Base-by-base conservation (phyloP, 305 asterid species). In the Fraxinus albicans region DNA sequence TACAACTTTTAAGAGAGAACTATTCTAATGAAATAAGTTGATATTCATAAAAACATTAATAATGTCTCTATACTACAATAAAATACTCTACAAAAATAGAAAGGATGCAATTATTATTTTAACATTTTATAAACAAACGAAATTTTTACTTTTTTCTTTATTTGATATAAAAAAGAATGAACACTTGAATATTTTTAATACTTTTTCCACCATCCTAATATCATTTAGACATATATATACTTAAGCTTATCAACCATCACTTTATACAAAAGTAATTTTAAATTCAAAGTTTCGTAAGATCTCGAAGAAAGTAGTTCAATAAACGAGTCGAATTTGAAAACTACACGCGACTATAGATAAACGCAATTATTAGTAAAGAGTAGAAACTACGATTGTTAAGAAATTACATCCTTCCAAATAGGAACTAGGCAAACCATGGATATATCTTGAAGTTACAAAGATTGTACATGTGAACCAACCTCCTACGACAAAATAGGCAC, bases 381-480 rank as follows among this genome's bases (percentile, higher is more conserved):
- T 72, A 27, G 19, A 72, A 72, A 72, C 3, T 72, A 25, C 21
- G 19, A 8, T 7, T 8, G 47, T 72, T 72, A 15, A 72, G 40
- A 72, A 72, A 72, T 15, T 33, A 29, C 35, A 33, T 6, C 44
- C 25, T 72, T 72, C 47, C 27, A 72, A 72, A 29, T 25, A 70
- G 21, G 7, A 70, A 70, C 6, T 70, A 4, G 5, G 1, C 36
- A 70, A 72, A 33, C 8, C 21, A 72, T 72, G n/a, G 1, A 1
- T 47, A 0, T 47, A 13, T 17, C 19, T 13, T 3, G n/a, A 47
- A 47, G 19, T 47, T 13, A 47, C 6, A 47, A 47, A 47, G 0
- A 12, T 40, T 40, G 35, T 34, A 81, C 55, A 3, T 25, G 21
- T 81, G 76, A 81, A 81, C 60, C 80, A 60, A 81, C 65, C 42